phyloP scores from a whole-genome alignment of 441 rosid genomes.

The Geranium incanum region DNA sequence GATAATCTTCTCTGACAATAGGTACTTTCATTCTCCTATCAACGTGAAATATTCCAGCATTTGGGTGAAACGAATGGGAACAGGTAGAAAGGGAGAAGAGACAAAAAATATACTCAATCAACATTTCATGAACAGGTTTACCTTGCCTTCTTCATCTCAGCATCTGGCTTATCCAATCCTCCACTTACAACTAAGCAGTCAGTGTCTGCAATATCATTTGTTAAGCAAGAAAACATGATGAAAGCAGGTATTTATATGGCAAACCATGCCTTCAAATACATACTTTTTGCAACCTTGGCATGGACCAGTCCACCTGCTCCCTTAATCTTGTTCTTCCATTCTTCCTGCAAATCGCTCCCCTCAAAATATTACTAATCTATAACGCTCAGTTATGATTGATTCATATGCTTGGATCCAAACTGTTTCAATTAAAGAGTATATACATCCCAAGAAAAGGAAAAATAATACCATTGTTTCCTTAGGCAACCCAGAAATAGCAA shows the following conservation, averaged over 20 bases:
- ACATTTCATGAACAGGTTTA: slow-evolving; percentile 30
- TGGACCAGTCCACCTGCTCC: slow-evolving; percentile 72
- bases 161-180: slow-evolving; percentile 41
- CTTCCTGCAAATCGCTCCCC: slow-evolving; percentile 44
- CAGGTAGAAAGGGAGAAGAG: background rate
- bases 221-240: slow-evolving; percentile 16
- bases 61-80: background rate
- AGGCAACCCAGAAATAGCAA: slow-evolving; percentile 54
- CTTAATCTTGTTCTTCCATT: slow-evolving; percentile 75
- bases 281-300: slow-evolving; percentile 72
- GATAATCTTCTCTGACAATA: slow-evolving; percentile 72
- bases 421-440: background rate
- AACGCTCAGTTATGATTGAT: background rate
- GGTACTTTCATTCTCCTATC: slow-evolving; percentile 84
- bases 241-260: slow-evolving; percentile 10
- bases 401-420: background rate
- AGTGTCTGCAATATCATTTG: slow-evolving; percentile 49
- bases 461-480: slow-evolving; percentile 51
- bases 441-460: background rate
- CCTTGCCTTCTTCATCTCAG: slow-evolving; percentile 80
- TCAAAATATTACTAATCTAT: background rate
- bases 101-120: background rate
- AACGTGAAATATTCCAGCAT: slow-evolving; percentile 21
- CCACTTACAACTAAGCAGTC: slow-evolving; percentile 74
- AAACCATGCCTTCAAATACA: slow-evolving; percentile 10